A percentile compares a stretch with the other conserved stretches of the same genome.
These are phyloP conservation scores for Colletotrichum cordylinicola DNA, from an alignment of 2,329 filamentous ascomycete species.

Conservation along the genomic window DNA sequence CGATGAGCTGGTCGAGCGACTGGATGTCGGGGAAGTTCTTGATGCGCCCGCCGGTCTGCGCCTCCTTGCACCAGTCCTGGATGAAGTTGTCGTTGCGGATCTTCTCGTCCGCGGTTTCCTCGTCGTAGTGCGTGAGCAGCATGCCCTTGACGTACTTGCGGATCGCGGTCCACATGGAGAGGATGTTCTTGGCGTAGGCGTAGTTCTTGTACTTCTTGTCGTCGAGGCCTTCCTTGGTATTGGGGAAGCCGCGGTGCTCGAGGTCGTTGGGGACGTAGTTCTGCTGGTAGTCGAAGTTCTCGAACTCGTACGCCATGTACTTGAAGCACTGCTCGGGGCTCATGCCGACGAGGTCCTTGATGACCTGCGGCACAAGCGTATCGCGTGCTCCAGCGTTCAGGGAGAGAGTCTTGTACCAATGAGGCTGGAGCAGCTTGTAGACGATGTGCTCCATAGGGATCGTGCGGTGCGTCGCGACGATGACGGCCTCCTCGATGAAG, in stretches of 20 bases:
- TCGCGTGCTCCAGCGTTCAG: conserved; percentile 52
- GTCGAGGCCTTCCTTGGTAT: conserved; percentile 32
- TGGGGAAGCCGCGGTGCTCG: conserved; percentile 45
- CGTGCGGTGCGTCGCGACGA: conserved; percentile 49
- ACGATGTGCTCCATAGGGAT: conserved; percentile 48
- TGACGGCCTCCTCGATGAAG: conserved; percentile 53
- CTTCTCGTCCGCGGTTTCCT: conserved; percentile 33
- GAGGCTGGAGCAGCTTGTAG: conserved; percentile 47
- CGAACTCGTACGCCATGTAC: conserved; percentile 45
- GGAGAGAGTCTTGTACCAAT: conserved; percentile 56
- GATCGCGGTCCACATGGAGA: conserved; percentile 48
- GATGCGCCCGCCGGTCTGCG: conserved; percentile 43
- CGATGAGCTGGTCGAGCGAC: conserved; percentile 45
- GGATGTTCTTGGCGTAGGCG: conserved; percentile 51
- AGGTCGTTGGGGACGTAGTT: conserved; percentile 54
- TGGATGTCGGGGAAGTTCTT: conserved; percentile 47
- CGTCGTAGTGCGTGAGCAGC: conserved; percentile 38
- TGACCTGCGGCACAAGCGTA: conserved; percentile 48
- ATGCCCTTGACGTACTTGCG: conserved; percentile 46
- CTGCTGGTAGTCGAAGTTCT: conserved; percentile 48
- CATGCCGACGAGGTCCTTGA: conserved; percentile 47
- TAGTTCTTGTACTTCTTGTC: conserved; percentile 52
- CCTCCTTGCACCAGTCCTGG: conserved; percentile 44
- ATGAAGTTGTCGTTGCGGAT: conserved; percentile 35
- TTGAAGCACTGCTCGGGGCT: conserved; percentile 37